Base-by-base conservation (phyloP, 2,329 filamentous ascomycete genomes). In the Colletotrichum coccodes region DNA sequence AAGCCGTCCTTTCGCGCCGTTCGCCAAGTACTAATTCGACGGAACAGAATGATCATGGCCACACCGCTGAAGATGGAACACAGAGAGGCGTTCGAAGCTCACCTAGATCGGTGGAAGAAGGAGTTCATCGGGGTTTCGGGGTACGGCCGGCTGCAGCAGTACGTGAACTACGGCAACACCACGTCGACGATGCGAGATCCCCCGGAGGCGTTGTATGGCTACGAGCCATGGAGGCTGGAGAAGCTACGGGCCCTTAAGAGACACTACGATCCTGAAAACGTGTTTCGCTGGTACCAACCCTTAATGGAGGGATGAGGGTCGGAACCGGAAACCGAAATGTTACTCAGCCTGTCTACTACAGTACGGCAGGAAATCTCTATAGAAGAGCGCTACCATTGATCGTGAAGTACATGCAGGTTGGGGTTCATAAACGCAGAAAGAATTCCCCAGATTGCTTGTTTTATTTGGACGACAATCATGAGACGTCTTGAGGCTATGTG, bases 31-130 rank as follows among this genome's bases (percentile, higher is more conserved):
- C 64, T 67, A 34, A 67, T 34, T 36, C 30, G 2, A 6, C 2
- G 5, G 1, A 6, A 62, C 34, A 79, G 60, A 72, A 75, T 40
- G 80, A 78, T n/a, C 77, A 73, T 42, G 76, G 23, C 76, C 74
- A 56, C 75, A 74, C 7, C 73, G 76, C 42, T 75, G 78, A 60
- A 78, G 78, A 2, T 49, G 53, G 78, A 77, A 11, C 38, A 63
- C 38, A 73, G 81, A 58, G 76, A 76, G 1, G 73, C 81, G 34
- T 76, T 77, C 0, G 79, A 82, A 32, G 78, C 80, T 0, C 82
- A 80, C 78, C 82, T 83, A 42, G 73, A 72, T 1, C 77, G 80
- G 60, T 68, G 75, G 2, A 71, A 71, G 4, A 72, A 82, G 2
- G 81, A 72, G n/a, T 74, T 79, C 8, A 72, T 78, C 46, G 74